These are phyloP conservation scores for Xylaria arbuscula DNA, from an alignment of 2,329 filamentous ascomycete species.

Conservation along the genomic window DNA sequence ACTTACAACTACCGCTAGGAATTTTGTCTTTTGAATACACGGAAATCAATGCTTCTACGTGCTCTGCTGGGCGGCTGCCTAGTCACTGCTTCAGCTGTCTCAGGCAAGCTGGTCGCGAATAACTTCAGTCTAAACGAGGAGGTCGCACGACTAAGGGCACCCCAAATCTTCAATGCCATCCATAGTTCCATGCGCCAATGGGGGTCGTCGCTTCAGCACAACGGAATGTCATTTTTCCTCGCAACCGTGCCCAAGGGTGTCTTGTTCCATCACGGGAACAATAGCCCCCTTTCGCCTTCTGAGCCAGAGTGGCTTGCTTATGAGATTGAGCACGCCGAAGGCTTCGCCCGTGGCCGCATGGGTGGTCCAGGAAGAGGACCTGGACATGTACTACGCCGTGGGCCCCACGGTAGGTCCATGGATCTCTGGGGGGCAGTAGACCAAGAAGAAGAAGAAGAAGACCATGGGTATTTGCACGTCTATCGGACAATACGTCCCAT, in stretches of 20 bases:
- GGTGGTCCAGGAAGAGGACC: background rate
- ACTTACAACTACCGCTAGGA: background rate
- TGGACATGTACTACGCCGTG: background rate
- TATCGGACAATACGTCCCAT: conserved; percentile 70
- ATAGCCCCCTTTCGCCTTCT: conserved; percentile 57
- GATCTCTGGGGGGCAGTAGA: background rate
- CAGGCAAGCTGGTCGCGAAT: conserved; percentile 2
- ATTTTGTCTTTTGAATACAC: background rate
- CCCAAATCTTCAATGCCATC: conserved; percentile 77
- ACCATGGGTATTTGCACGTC: conserved; percentile 71
- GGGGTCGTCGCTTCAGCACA: conserved; percentile 78
- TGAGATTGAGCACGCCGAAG: conserved; percentile 77
- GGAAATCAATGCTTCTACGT: background rate
- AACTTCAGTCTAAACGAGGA: conserved; percentile 53
- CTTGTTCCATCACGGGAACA: conserved; percentile 74
- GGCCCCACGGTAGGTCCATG: background rate
- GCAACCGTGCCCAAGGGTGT: conserved; percentile 73
- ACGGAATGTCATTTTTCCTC: conserved; percentile 78
- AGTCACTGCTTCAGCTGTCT: conserved; percentile 21
- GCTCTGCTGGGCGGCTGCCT: background rate
- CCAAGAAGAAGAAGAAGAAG: conserved; percentile 22
- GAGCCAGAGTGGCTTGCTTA: conserved; percentile 79
- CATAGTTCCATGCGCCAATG: conserved; percentile 79
- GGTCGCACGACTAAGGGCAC: conserved; percentile 62
- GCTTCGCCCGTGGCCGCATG: conserved; percentile 63